Evolutionary conservation across 306 rosid genomes (phyloP).

Genomic region (Vigna hirtella): DNA sequence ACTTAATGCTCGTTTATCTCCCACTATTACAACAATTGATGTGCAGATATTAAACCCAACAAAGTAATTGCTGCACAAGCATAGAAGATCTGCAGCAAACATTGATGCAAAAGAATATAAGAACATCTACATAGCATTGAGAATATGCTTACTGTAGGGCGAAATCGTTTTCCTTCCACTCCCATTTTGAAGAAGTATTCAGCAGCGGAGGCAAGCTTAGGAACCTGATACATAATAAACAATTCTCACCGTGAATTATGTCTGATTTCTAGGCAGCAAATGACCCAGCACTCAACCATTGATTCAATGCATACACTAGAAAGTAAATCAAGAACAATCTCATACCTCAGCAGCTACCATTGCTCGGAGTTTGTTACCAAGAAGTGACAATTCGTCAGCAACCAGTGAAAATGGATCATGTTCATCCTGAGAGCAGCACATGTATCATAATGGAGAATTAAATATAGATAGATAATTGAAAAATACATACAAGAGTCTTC

Average conservation of each 20-base stretch:
- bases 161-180: slow-evolving; percentile 95
- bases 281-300: background rate
- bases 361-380: slow-evolving; percentile 77
- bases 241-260: slow-evolving; percentile 29
- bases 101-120: slow-evolving; percentile 8
- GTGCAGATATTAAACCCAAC: slow-evolving; percentile 23
- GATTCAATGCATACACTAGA: slow-evolving; percentile 36
- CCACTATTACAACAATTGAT: slow-evolving; percentile 22
- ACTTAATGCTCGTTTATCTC: slow-evolving; percentile 7
- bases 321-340: slow-evolving; percentile 32
- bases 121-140: slow-evolving; percentile 23
- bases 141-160: slow-evolving; percentile 81
- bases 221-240: slow-evolving; percentile 70
- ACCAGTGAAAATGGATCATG: slow-evolving; percentile 92
- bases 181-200: slow-evolving; percentile 96
- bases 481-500: background rate
- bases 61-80: slow-evolving; percentile 17
- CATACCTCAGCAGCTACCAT: slow-evolving; percentile 92
- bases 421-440: slow-evolving; percentile 64
- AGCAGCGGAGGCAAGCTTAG: slow-evolving; percentile 97
- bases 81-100: slow-evolving; percentile 2
- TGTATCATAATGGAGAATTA: slow-evolving; percentile 29
- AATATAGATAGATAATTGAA: slow-evolving; percentile 18
- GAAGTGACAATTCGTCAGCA: slow-evolving; percentile 82
- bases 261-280: slow-evolving; percentile 30